Conservation (phyloP, 2,329 filamentous ascomycete genomes). For the Fonsecaea multimorphosa region DNA sequence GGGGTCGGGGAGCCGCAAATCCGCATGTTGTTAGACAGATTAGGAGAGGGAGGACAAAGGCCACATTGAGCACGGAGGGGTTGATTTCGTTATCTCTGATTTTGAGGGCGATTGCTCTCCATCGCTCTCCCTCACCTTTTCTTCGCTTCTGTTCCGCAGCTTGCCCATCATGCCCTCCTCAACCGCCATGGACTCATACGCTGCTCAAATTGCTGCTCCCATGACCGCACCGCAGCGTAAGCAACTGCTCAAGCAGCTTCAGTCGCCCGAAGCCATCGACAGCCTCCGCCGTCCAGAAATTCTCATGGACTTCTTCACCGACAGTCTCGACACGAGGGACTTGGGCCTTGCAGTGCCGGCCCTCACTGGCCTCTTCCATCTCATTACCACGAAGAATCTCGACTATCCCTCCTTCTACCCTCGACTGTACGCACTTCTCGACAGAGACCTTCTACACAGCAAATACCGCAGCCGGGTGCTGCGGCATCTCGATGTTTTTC, state of each 20-base stretch:
- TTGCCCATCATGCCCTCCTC: constrained; percentile 30
- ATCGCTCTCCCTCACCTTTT: constrained; percentile 13
- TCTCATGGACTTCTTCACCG: constrained; percentile 95
- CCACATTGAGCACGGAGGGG: constrained; percentile 15
- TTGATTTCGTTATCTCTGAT: constrained; percentile 1
- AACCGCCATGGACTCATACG: constrained; percentile 36
- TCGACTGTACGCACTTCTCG: constrained; percentile 91
- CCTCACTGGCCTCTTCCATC: constrained; percentile 89
- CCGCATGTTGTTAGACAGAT: constrained; percentile 7
- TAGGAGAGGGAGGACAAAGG: constrained; percentile 6
- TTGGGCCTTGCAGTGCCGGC: constrained; percentile 80
- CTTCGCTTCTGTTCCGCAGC: neutral
- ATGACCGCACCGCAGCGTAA: constrained; percentile 79
- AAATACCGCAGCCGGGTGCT: constrained; percentile 95
- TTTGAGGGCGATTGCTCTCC: constrained; percentile 29
- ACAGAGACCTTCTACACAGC: constrained; percentile 85
- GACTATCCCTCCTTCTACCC: constrained; percentile 94
- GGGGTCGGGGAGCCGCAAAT: neutral
- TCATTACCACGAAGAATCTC: constrained; percentile 91
- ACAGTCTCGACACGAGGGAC: constrained; percentile 86
- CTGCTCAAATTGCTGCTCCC: constrained; percentile 41
- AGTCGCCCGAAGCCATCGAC: constrained; percentile 58
- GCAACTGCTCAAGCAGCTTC: constrained; percentile 64
- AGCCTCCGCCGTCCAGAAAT: constrained; percentile 80
- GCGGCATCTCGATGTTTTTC: constrained; percentile 86